These are phyloP conservation scores for Diaporthe sp. DNA, from an alignment of 2,329 filamentous ascomycete genomes.

Conservation along the genomic window DNA sequence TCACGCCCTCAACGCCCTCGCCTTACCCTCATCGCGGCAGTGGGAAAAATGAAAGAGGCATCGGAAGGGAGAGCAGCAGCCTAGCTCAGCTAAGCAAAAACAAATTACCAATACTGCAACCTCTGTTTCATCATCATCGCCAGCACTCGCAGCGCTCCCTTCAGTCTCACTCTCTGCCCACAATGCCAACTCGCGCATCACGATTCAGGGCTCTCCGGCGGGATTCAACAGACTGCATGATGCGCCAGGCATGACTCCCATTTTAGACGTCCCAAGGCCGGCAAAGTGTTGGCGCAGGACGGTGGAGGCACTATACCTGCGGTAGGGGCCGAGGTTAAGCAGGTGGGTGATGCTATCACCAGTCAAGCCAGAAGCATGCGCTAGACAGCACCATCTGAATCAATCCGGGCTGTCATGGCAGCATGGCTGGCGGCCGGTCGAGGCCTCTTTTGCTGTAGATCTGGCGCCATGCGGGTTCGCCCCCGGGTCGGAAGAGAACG, in stretches of 20 bases:
- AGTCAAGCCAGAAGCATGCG: background rate
- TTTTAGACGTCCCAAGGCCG: background rate
- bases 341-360: slow-evolving; percentile 3
- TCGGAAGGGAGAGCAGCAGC: background rate
- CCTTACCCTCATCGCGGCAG: background rate
- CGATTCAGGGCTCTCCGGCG: background rate
- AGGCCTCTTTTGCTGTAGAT: slow-evolving; percentile 14
- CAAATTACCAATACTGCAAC: background rate
- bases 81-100: background rate
- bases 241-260: background rate
- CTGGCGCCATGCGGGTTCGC: slow-evolving; percentile 21
- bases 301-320: background rate
- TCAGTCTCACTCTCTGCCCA: background rate
- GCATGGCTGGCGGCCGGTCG: slow-evolving; percentile 18
- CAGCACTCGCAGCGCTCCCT: background rate
- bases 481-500: slow-evolving; percentile 15
- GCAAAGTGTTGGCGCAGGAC: background rate
- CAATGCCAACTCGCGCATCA: background rate
- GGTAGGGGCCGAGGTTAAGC: slow-evolving; percentile 1
- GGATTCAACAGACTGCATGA: background rate
- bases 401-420: slow-evolving; percentile 2
- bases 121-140: background rate
- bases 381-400: slow-evolving; percentile 26
- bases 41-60: too few relatives aligned
- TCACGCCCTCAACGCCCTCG: slow-evolving; percentile 4